phyloP scores from a whole-genome alignment of 2,329 filamentous ascomycete species.

The Aotearoamyces nothofagi region DNA sequence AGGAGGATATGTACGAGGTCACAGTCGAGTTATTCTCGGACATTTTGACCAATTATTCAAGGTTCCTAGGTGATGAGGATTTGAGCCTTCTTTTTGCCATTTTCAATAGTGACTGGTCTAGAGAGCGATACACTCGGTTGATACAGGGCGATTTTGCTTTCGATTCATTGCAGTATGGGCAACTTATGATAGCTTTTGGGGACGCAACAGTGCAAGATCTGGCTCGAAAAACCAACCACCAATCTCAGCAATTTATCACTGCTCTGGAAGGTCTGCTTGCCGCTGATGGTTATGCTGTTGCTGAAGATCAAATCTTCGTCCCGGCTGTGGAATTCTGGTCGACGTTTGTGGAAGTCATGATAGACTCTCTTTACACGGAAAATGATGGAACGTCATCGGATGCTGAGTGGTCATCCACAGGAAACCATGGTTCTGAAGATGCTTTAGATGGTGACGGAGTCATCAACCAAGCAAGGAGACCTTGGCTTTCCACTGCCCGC shows the following conservation, averaged over 20 bases:
- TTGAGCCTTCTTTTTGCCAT: constrained; percentile 40
- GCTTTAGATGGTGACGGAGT: too few species aligned
- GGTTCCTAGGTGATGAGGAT: constrained; percentile 44
- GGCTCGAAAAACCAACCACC: constrained; percentile 31
- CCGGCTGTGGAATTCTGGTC: constrained; percentile 69
- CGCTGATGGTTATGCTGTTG: constrained; percentile 49
- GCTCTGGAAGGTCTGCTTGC: constrained; percentile 50
- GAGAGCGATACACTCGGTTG: constrained; percentile 36
- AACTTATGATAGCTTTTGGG: constrained; percentile 53
- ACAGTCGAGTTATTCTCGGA: constrained; percentile 52
- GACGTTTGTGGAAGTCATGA: constrained; percentile 55
- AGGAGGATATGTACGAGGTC: constrained; percentile 40
- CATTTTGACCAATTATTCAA: constrained; percentile 46
- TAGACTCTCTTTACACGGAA: constrained; percentile 38
- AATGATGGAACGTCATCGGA: constrained; percentile 25
- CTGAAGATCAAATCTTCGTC: constrained; percentile 62
- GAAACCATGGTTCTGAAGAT: too few species aligned
- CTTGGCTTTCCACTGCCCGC: constrained; percentile 44
- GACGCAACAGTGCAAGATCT: constrained; percentile 48
- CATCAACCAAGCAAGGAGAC: too few species aligned
- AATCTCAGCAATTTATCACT: constrained; percentile 34
- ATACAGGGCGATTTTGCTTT: constrained; percentile 46
- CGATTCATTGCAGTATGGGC: constrained; percentile 48
- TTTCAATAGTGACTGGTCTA: constrained; percentile 44
- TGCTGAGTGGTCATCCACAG: too few species aligned